Base-by-base conservation (phyloP, 2,329 filamentous ascomycete species). In the Colletotrichum nymphaeae region DNA sequence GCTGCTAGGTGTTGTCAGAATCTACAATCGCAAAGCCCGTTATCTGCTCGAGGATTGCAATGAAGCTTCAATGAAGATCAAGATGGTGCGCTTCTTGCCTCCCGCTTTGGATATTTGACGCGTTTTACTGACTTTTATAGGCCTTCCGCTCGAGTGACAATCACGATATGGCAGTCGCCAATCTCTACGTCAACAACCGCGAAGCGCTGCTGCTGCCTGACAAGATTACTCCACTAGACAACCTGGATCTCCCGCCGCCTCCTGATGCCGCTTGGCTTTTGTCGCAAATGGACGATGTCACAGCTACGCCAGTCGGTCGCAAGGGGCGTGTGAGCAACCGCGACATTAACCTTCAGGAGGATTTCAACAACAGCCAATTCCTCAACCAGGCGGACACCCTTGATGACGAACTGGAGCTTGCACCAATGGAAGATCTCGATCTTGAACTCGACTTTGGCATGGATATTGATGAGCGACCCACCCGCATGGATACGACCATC, bases 41-140 rank as follows among this genome's bases (percentile, higher is more conserved):
- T 99, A 99, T 83, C 87, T 99, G 63, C 88, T 98, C 60, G 97
- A 99, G 80, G 97, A 99, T 81, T 99, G 97, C 85, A 98, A 97
- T 79, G 97, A 99, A 84, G 96, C 96, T 52, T 87, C 99, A 76
- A 93, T 97, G 88, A 98, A 98, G 86, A 98, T 99, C 79, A 98
- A 98, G 82, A 97, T 98, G 95, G 96, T 98, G 85, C 53, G 88
- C 77, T 59, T 37, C 77, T 59, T 37, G 37, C 14, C 22, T 4
- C 30, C 37, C 42, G 8, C 22, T n/a, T n/a, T 16, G 37, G n/a
- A 1, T 12, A 3, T 12, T 42, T 49, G 75, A 26, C 60, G 22
- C 71, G 62, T 37, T 65, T 69, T 76, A 74, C 84, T 87, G 83
- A 85, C 69, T 63, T 66, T 75, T 56, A 2, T 73, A 98, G 96